Base-by-base conservation (phyloP, 352 stramenopile genomes). In the Phytophthora ohioensis region DNA sequence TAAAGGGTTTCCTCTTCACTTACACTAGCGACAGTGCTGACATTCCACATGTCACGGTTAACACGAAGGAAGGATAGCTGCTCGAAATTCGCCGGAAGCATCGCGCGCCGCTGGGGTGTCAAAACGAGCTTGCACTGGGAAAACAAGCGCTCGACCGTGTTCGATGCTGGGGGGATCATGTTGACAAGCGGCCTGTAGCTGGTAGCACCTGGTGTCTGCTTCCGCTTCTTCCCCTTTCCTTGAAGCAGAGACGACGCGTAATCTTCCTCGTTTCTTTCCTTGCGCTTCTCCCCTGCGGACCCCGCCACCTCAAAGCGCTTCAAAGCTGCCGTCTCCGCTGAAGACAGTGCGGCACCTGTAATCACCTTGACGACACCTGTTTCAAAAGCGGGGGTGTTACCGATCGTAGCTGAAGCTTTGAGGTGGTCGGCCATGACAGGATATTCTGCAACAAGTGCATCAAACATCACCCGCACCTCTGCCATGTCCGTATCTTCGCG, bases 401-500 rank as follows among this genome's bases (percentile, higher is more conserved):
- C 38, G 27, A 61, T 52, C 54, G 43, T 61, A 31, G 54, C 54
- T 5, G 39, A 45, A 1, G 8, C 5, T 5, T 49, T 49, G 13
- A 57, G 45, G 45, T 65, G 45, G 15, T 54, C 56, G 2, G 42
- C 48, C 39, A 67, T 67, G 38, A 53, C 47, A 11, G 39, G 49
- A 55, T 67, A 60, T 31, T 67, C 49, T 11, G 49, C n/a, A 8
- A 67, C 7, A n/a, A 68, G 41, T 5, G 51, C 41, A 34, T 61
- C 47, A 15, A 72, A 67, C 11, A 72, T 49, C 2, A 62, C 15
- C 5, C 64, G 56, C 17, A 74, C 67, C 38, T 64, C 43, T 43
- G 41, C 49, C 38, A 69, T 61, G n/a, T 45, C 15, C 3, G 51
- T 64, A 11, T 36, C 12, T 1, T 60, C 48, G 4, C 13, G 41